These are phyloP conservation scores for Wickerhamiella spandovensis DNA, from an alignment of 805 yeast genomes.

Conservation along the genomic window DNA sequence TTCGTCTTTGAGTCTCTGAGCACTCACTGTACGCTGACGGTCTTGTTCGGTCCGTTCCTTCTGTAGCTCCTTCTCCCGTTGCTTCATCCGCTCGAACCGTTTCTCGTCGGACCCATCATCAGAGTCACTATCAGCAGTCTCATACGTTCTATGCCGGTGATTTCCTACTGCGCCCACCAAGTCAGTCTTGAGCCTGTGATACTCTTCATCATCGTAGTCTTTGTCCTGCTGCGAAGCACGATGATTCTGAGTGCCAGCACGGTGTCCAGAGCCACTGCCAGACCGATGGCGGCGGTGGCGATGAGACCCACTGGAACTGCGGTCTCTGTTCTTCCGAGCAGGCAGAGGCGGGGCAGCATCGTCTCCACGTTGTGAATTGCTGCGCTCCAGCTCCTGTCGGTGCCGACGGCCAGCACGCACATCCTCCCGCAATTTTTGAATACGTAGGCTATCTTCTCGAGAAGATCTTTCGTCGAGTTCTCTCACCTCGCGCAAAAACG, in stretches of 20 bases:
- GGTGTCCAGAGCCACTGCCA: no score
- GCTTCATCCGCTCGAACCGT: neutral
- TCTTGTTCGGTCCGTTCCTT: neutral
- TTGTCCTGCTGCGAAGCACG: no score
- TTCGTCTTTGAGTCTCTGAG: neutral
- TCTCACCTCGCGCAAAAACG: slow-evolving; percentile 19
- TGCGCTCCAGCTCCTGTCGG: slow-evolving; percentile 5
- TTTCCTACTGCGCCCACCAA: neutral
- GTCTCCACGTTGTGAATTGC: neutral
- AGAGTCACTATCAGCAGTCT: neutral
- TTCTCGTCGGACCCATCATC: neutral
- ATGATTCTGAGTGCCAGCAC: no score
- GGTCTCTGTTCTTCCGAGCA: neutral
- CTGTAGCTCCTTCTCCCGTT: neutral
- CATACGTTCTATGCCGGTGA: neutral
- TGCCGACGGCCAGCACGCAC: slow-evolving; percentile 20
- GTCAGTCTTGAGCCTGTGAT: neutral
- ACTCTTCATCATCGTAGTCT: neutral
- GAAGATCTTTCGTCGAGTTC: slow-evolving; percentile 17
- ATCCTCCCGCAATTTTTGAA: slow-evolving; percentile 20
- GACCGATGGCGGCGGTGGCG: neutral
- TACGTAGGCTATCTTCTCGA: slow-evolving; percentile 22
- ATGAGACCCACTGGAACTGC: neutral
- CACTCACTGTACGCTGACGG: neutral
- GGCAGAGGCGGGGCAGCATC: neutral